Base-by-base conservation (phyloP, 2,329 filamentous ascomycete species). In the Aspergillus fijiensis region DNA sequence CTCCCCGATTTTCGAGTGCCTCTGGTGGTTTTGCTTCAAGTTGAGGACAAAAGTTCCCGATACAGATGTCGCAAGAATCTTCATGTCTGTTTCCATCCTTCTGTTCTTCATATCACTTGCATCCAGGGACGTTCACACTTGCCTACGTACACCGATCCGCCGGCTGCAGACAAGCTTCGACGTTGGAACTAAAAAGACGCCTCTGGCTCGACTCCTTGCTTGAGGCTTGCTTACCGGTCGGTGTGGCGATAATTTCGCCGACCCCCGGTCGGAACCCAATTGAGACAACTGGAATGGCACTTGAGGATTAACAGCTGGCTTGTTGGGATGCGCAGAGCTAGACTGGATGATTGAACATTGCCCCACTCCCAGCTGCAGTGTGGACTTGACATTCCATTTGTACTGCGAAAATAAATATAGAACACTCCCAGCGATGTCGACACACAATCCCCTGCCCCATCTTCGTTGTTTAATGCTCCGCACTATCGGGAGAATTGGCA, bases 181-280 rank as follows among this genome's bases (percentile, higher is more conserved):
- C 52, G 52, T 55, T 55, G 42, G 16, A 48, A 48, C 42, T 33
- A 55, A 27, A 16, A 31, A 29, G 25, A 27, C 23, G 49, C 49
- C 49, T 50, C 49, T 29, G 49, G 39, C 51, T 49, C 48, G 48
- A 10, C 56, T 61, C 59, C 56, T 61, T 61, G 51, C 59, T 48
- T 58, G 33, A 16, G 33, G 16, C 48, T 49, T 49, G n/a, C 48
- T 21, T 33, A 11, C 45, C 45, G 45, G 53, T 49, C 53, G 53
- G 53, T 25, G 47, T 55, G 52, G 52, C 52, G 52, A 39, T 55
- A 14, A 47, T 54, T 25, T 31, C 12, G 52, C 52, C 39, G 52
- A 55, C 49, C 53, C 27, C 19, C 42, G 45, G 47, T 48, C 42
- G 39, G 16, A 19, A 45, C 53, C 27, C 27, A 19, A 55, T 23